These are phyloP conservation scores for Aspergillus sp. DNA, from an alignment of 2,329 filamentous ascomycete genomes.

Conservation along the genomic window DNA sequence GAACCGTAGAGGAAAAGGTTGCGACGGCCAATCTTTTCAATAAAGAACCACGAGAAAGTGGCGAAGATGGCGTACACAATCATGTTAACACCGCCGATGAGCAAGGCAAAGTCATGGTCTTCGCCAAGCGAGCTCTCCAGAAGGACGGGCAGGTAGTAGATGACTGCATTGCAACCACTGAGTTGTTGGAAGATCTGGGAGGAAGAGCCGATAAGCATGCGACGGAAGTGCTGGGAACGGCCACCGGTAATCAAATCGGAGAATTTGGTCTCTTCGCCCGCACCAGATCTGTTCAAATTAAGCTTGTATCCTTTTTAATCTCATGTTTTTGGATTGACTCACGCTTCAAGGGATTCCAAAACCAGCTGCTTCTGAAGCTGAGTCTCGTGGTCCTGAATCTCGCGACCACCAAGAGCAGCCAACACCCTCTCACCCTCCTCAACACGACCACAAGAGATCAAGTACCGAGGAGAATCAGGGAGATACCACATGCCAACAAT, in stretches of 20 bases:
- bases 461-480: conserved; percentile 42
- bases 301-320: conserved; percentile 27
- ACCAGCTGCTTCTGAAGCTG: conserved; percentile 58
- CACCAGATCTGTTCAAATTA: conserved; percentile 49
- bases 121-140: conserved; percentile 42
- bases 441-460: conserved; percentile 40
- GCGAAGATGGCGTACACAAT: conserved; percentile 39
- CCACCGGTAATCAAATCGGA: conserved; percentile 32
- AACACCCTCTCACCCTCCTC: conserved; percentile 46
- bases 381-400: conserved; percentile 51
- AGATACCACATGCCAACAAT: conserved; percentile 37
- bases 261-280: conserved; percentile 42
- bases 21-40: conserved; percentile 43
- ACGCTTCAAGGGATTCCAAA: conserved; percentile 59
- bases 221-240: conserved; percentile 34
- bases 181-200: conserved; percentile 44
- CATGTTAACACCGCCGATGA: conserved; percentile 49
- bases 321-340: conserved; percentile 23
- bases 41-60: conserved; percentile 43
- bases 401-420: conserved; percentile 42
- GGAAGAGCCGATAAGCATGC: conserved; percentile 35
- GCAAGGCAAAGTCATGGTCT: conserved; percentile 37
- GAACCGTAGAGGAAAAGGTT: conserved; percentile 37
- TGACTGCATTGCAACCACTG: conserved; percentile 45
- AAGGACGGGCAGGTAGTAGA: conserved; percentile 44